A percentile compares a stretch with the other conserved stretches of the same genome.
Evolutionary conservation across 768 basidiomycete genomes (phyloP).

Genomic region (Lactarius psammicola): DNA sequence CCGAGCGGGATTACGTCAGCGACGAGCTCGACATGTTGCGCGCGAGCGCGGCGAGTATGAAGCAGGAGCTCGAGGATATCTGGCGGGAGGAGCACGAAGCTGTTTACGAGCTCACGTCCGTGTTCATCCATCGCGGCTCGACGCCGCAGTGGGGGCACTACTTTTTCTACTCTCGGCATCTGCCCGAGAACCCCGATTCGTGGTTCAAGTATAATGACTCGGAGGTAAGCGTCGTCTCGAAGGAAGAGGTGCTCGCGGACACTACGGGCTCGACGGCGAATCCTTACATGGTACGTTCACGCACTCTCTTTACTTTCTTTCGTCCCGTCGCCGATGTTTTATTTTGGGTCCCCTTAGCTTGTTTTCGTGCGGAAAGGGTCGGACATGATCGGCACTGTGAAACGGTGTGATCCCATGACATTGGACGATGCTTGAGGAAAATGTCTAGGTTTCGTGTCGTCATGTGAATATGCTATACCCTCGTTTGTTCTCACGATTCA

Average conservation of each 20-base stretch:
- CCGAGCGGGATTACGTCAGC: slow-evolving; percentile 53
- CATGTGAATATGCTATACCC: neutral
- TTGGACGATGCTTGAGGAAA: slow-evolving; percentile 31
- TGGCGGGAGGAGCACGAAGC: slow-evolving; percentile 68
- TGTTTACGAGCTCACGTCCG: slow-evolving; percentile 88
- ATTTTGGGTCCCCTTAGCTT: slow-evolving; percentile 34
- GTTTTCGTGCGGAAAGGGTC: slow-evolving; percentile 80
- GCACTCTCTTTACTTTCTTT: neutral
- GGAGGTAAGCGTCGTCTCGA: slow-evolving; percentile 69
- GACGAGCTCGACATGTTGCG: slow-evolving; percentile 59
- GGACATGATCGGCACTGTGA: slow-evolving; percentile 79
- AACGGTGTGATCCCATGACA: slow-evolving; percentile 48
- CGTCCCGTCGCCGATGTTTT: neutral
- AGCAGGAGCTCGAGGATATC: slow-evolving; percentile 65
- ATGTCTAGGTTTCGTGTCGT: neutral
- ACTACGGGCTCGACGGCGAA: slow-evolving; percentile 90
- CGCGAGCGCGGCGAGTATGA: slow-evolving; percentile 49
- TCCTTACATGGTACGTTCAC: slow-evolving; percentile 70
- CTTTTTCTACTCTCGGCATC: slow-evolving; percentile 90
- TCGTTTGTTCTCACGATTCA: neutral
- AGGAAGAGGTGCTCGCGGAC: slow-evolving; percentile 84
- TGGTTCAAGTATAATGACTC: slow-evolving; percentile 99
- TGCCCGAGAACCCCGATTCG: slow-evolving; percentile 73
- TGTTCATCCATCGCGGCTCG: slow-evolving; percentile 91
- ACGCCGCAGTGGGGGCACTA: slow-evolving; percentile 90